phyloP scores from a whole-genome alignment of 441 rosid genomes.

The Manihot esculenta region DNA sequence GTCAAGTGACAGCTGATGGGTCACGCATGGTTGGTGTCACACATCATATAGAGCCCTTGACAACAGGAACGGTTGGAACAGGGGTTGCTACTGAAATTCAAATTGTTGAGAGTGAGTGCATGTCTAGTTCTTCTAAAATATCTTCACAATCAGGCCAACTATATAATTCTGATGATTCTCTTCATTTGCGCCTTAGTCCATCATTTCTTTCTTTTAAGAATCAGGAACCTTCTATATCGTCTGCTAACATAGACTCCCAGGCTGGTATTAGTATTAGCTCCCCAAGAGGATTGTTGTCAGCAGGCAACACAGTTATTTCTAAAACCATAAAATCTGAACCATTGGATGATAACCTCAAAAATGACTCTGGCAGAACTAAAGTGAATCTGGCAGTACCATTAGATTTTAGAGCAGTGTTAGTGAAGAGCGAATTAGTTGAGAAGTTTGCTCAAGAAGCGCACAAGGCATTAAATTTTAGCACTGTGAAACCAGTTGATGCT shows the following conservation, averaged over 20 bases:
- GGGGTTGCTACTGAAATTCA: constrained; percentile 27
- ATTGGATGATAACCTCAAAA: constrained; percentile 41
- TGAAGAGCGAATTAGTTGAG: constrained; percentile 52
- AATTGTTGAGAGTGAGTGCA: constrained; percentile 25
- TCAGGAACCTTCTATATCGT: constrained; percentile 34
- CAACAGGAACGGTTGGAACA: constrained; percentile 24
- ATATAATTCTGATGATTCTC: constrained; percentile 42
- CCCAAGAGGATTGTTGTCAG: constrained; percentile 19
- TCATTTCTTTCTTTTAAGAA: constrained; percentile 26
- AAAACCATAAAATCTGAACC: constrained; percentile 63
- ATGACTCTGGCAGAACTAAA: constrained; percentile 27
- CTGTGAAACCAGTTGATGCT: constrained; percentile 30
- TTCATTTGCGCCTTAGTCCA: constrained; percentile 56
- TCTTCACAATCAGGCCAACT: constrained; percentile 28
- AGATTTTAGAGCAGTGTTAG: constrained; percentile 17
- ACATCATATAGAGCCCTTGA: constrained; percentile 34
- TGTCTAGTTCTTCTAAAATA: constrained; percentile 24
- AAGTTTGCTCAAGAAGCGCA: constrained; percentile 25
- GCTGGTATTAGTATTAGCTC: constrained; percentile 23
- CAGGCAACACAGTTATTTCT: constrained; percentile 27
- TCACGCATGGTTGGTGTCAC: constrained; percentile 24
- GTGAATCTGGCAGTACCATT: constrained; percentile 21
- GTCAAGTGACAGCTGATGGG: constrained; percentile 29
- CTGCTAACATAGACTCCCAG: constrained; percentile 26
- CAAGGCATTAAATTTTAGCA: constrained; percentile 24